Conservation (phyloP, 768 basidiomycete species). For the Lactarius pseudohatsudake region DNA sequence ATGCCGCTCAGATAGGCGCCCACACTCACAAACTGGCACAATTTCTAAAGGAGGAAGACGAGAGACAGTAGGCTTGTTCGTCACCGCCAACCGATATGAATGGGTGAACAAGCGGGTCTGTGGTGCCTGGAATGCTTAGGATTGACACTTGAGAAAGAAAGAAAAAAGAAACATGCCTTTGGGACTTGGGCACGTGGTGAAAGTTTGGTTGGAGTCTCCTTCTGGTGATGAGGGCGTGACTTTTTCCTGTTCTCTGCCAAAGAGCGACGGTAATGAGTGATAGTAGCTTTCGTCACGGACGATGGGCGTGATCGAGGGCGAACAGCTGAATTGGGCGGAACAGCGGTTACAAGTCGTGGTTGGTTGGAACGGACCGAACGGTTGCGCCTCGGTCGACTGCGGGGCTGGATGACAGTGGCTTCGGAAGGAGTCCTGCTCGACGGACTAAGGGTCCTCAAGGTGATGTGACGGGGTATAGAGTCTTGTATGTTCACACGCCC, state of each 20-base stretch:
- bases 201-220: conserved; percentile 6
- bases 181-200: neutral
- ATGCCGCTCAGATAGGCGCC: conserved; percentile 12
- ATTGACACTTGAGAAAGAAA: neutral
- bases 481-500: conserved; percentile 29
- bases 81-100: conserved; percentile 22
- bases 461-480: conserved; percentile 18
- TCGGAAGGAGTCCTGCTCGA: conserved; percentile 18
- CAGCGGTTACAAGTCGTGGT: conserved; percentile 7
- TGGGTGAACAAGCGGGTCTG: conserved; percentile 18
- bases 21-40: conserved; percentile 23
- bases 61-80: conserved; percentile 24
- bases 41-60: conserved; percentile 28
- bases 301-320: conserved; percentile 27
- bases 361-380: conserved; percentile 15
- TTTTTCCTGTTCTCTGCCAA: conserved; percentile 24
- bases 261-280: conserved; percentile 31
- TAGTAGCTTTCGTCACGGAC: conserved; percentile 30
- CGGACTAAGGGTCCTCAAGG: conserved; percentile 20
- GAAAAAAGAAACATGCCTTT: conserved; percentile 7
- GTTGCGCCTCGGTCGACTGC: conserved; percentile 21
- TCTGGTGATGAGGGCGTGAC: conserved; percentile 7
- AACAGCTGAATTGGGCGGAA: conserved; percentile 7
- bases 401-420: conserved; percentile 21
- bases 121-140: neutral